Base-by-base conservation (phyloP, 352 stramenopile genomes). In the Phytophthora vignae region DNA sequence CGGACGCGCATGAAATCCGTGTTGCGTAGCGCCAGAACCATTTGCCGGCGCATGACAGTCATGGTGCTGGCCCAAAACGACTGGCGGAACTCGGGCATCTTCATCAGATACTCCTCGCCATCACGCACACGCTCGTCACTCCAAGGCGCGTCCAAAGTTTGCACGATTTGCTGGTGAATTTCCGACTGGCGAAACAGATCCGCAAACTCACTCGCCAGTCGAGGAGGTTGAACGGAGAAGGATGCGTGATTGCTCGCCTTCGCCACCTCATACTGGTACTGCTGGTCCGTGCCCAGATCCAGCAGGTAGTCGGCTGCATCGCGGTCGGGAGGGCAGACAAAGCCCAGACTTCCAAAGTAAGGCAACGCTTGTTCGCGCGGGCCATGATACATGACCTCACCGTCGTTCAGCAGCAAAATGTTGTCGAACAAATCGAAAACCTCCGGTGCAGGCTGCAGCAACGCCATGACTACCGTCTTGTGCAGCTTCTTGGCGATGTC, bases 351-450 rank as follows among this genome's bases (percentile, higher is more conserved):
- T 40, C 80, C 64, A 33, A 88, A 88, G 40, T 88, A 88, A 9
- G n/a, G 55, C 46, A 81, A 10, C 0, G 65, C 67, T 4, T 76
- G 50, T 5, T 79, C 73, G 0, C 73, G 59, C 8, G 78, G 75
- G 10, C 80, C 80, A 21, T 88, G 66, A 54, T 85, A 88, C 64
- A 82, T 80, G 25, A 85, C 71, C 19, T 83, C 59, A 19, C 74
- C 12, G 92, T 85, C 74, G 67, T 85, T 84, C 15, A 88, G 50
- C n/a, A 88, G 55, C 38, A 88, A 4, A 15, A 88, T 55, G 62
- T 98, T 89, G 74, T 98, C 95, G 73, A 98, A 98, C 6, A 98
- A 70, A 8, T 83, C 85, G 33, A 97, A 93, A 11, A 96, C 93
- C 73, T 98, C 92, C 0, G 95, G 95, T 4, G 93, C 81, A 25